Conservation (phyloP, 116 monocot species). For the Cymodocea nodosa region DNA sequence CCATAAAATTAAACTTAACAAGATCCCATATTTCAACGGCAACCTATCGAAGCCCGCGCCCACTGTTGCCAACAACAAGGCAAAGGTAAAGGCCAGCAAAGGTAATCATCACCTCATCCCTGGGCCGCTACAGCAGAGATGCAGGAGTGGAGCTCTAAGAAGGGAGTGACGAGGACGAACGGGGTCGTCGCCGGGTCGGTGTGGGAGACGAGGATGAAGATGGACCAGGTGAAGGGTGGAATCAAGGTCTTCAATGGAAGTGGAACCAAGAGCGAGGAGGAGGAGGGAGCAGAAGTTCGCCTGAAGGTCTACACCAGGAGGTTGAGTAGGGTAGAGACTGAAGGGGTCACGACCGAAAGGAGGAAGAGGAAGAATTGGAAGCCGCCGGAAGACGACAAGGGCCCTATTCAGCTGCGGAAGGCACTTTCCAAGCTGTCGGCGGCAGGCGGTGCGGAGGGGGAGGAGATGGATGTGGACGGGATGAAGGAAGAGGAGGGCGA, state of each 20-base stretch:
- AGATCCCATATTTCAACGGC: too few relatives aligned
- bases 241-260: slow-evolving; percentile 54
- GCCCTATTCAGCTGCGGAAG: slow-evolving; percentile 37
- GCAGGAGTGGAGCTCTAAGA: slow-evolving; percentile 15
- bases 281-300: neutral
- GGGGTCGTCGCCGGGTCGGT: slow-evolving; percentile 16
- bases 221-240: slow-evolving; percentile 70
- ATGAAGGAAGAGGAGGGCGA: slow-evolving; percentile 2
- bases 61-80: too few relatives aligned
- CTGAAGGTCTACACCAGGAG: slow-evolving; percentile 19
- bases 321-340: slow-evolving; percentile 15
- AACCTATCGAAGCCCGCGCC: too few relatives aligned
- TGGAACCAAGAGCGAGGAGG: slow-evolving; percentile 7
- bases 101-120: too few relatives aligned
- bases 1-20: too few relatives aligned
- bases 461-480: slow-evolving; percentile 1
- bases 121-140: neutral
- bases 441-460: slow-evolving; percentile 5
- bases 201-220: slow-evolving; percentile 75
- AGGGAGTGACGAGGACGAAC: slow-evolving; percentile 21
- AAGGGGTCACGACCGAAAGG: slow-evolving; percentile 1
- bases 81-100: too few relatives aligned
- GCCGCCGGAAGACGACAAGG: slow-evolving; percentile 19
- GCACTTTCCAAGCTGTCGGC: slow-evolving; percentile 7
- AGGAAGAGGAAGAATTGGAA: slow-evolving; percentile 73